A percentile compares a stretch with the other conserved stretches of the same genome.
Evolutionary conservation across 768 basidiomycete species (phyloP).

Genomic region (Lactarius akahatsu): DNA sequence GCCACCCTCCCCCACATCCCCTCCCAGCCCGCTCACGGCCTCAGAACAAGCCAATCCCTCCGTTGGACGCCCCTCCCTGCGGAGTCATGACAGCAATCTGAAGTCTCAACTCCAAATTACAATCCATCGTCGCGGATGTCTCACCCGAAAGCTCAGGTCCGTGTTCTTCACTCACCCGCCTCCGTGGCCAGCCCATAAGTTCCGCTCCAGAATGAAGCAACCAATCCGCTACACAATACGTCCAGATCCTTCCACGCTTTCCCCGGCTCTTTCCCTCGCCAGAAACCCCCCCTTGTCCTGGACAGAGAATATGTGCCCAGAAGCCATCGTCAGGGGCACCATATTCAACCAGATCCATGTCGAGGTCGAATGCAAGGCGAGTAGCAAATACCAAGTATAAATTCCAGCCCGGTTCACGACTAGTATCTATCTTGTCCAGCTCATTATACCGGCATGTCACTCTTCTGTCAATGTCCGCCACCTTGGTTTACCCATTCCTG

Average conservation of each 20-base stretch:
- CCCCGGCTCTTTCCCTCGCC: not conserved
- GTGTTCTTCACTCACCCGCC: not conserved
- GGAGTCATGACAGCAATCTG: not conserved
- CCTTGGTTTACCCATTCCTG: not conserved
- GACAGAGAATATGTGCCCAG: conserved; percentile 6
- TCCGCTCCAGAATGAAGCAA: conserved; percentile 4
- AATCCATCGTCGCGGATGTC: conserved; percentile 12
- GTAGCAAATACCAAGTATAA: not conserved
- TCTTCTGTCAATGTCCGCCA: not conserved
- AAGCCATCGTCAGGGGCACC: conserved; percentile 12
- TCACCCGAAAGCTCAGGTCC: conserved; percentile 11
- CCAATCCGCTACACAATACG: not conserved
- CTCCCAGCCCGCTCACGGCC: not conserved
- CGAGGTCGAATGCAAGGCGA: conserved; percentile 25
- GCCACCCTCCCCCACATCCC: not conserved
- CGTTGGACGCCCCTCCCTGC: not conserved
- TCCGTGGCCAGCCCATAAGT: not conserved
- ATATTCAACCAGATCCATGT: conserved; percentile 6
- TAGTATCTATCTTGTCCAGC: conserved; percentile 2
- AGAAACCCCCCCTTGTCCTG: not conserved
- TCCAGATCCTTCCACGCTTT: not conserved
- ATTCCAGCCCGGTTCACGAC: not conserved
- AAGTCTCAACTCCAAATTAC: conserved; percentile 15
- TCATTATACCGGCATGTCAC: conserved; percentile 13
- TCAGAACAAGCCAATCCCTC: not conserved